Conservation (phyloP, 768 basidiomycete species). For the Boletales sp. region DNA sequence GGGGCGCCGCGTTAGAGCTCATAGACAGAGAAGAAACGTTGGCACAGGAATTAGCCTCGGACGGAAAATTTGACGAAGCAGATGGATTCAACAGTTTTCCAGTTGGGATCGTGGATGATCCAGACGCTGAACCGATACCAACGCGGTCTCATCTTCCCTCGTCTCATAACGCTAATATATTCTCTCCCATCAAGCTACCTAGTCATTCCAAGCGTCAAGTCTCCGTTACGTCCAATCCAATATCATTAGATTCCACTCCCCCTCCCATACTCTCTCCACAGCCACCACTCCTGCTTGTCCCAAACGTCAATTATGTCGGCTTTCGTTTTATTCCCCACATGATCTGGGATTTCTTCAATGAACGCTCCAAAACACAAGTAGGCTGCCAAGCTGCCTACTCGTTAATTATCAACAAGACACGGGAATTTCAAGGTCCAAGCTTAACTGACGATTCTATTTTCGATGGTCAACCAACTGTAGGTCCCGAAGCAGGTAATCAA, state of each 20-base stretch:
- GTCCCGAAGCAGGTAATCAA: conserved; percentile 1
- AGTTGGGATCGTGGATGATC: conserved; percentile 22
- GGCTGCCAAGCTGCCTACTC: conserved; percentile 82
- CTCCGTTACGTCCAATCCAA: conserved; percentile 17
- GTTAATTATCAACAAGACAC: conserved; percentile 59
- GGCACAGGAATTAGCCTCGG: conserved; percentile 61
- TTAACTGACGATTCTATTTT: conserved; percentile 15
- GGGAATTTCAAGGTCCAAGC: conserved; percentile 50
- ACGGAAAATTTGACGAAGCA: conserved; percentile 77
- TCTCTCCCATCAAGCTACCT: conserved; percentile 31
- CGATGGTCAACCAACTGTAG: conserved; percentile 13
- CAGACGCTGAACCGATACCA: conserved; percentile 40
- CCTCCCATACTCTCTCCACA: conserved; percentile 62
- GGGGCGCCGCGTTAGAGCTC: conserved; percentile 67
- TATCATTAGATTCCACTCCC: conserved; percentile 39
- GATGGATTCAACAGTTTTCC: conserved; percentile 29
- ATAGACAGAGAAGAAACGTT: conserved; percentile 70
- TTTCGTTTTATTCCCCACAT: conserved; percentile 82
- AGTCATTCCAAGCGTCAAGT: conserved; percentile 16
- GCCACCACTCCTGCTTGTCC: conserved; percentile 77
- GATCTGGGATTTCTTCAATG: conserved; percentile 92
- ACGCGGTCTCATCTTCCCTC: conserved; percentile 36
- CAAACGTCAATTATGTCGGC: conserved; percentile 74
- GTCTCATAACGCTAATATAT: conserved; percentile 30
- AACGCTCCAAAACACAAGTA: conserved; percentile 69